A percentile compares a stretch with the other conserved stretches of the same genome.
Conservation (phyloP, 2,329 filamentous ascomycete species). For the Colletotrichum trifolii region DNA sequence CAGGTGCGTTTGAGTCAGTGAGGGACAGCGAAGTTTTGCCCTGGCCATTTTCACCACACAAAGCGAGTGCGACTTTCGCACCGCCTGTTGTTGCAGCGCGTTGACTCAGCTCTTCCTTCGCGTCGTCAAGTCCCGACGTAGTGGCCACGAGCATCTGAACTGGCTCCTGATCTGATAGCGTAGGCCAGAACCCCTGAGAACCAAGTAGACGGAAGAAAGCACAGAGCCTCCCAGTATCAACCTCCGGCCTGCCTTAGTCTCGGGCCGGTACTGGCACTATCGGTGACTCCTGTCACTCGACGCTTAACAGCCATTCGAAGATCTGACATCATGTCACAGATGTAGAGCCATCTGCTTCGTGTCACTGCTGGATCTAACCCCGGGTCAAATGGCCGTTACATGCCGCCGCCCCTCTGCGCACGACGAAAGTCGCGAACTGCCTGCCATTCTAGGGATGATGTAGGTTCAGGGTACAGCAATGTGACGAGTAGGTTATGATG, state of each 20-base stretch:
- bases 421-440: too few species aligned
- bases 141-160: not conserved
- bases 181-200: constrained; percentile 16
- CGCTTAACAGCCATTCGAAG: constrained; percentile 23
- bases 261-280: not conserved
- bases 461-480: too few species aligned
- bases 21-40: not conserved
- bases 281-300: constrained; percentile 32
- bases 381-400: not conserved
- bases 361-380: not conserved
- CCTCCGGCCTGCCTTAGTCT: not conserved
- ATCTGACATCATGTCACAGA: not conserved
- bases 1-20: constrained; percentile 30
- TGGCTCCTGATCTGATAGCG: constrained; percentile 12
- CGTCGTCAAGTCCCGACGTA: constrained; percentile 6
- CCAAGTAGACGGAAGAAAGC: not conserved
- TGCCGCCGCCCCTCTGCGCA: not conserved
- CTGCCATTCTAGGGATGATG: too few species aligned
- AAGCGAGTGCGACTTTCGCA: too few species aligned
- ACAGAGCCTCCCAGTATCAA: constrained; percentile 20
- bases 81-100: too few species aligned
- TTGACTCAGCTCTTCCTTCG: not conserved
- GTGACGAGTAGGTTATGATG: too few species aligned
- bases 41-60: not conserved
- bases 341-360: too few species aligned